phyloP scores from a whole-genome alignment of 2,329 filamentous ascomycete genomes.

The Chaetothyriales sp. region DNA sequence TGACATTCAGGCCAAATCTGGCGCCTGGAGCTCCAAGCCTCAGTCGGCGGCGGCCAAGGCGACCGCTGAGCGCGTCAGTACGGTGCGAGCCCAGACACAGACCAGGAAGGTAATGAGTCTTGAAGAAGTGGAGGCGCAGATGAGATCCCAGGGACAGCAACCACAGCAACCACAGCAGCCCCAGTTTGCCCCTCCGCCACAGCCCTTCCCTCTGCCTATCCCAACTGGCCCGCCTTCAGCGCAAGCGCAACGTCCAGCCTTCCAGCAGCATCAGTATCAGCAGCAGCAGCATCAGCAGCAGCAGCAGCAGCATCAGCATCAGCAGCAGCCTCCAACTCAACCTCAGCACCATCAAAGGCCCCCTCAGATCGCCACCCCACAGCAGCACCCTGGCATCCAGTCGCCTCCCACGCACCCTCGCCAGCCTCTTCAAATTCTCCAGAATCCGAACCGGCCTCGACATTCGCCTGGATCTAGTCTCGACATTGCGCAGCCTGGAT shows the following conservation, averaged over 20 bases:
- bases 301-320: conserved; percentile 13
- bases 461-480: conserved; percentile 29
- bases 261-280: conserved; percentile 10
- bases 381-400: background rate
- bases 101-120: conserved; percentile 68
- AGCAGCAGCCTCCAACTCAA: conserved; percentile 22
- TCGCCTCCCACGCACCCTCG: conserved; percentile 23
- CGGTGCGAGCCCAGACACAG: conserved; percentile 21
- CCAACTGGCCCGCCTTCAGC: background rate
- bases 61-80: conserved; percentile 19
- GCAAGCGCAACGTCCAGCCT: conserved; percentile 3
- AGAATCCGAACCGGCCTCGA: conserved; percentile 58
- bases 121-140: conserved; percentile 90
- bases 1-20: conserved; percentile 82
- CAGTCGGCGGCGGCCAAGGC: conserved; percentile 24
- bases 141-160: conserved; percentile 52
- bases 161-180: conserved; percentile 15
- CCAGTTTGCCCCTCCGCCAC: conserved; percentile 15
- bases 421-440: conserved; percentile 59
- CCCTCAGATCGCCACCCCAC: conserved; percentile 1
- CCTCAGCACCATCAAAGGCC: conserved; percentile 6
- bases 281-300: conserved; percentile 23
- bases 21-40: conserved; percentile 68
- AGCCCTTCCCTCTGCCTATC: background rate
- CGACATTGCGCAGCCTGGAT: conserved; percentile 23